Percentiles rank a stretch among this genome's conserved stretches.
Evolutionary conservation across 2,329 filamentous ascomycete species (phyloP).

Genomic region (Lachnellula hyalina): DNA sequence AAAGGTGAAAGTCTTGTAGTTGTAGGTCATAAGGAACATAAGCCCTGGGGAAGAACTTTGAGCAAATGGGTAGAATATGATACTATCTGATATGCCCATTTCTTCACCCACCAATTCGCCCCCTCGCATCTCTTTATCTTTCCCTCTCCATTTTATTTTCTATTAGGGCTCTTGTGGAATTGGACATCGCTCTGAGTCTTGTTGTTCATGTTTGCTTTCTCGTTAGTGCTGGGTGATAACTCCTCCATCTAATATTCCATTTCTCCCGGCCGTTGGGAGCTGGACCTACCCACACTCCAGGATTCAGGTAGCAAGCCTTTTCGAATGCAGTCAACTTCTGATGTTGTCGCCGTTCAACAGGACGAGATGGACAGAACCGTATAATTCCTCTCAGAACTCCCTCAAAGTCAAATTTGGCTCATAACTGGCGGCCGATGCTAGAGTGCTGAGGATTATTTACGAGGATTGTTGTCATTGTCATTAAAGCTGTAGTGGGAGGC

Average conservation of each 20-base stretch:
- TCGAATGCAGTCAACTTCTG: not conserved
- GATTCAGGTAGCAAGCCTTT: not conserved
- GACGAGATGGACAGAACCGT: conserved; percentile 5
- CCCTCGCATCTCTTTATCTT: not conserved
- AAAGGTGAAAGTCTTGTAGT: not conserved
- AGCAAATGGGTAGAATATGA: not conserved
- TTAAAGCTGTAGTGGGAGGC: too few relatives aligned
- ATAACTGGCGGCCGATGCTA: conserved; percentile 1
- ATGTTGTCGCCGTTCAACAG: not conserved
- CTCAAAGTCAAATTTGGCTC: conserved; percentile 8
- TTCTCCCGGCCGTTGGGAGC: conserved; percentile 1
- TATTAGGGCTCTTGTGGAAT: not conserved
- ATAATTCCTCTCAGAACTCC: conserved; percentile 4
- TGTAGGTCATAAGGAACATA: not conserved
- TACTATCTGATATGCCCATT: not conserved
- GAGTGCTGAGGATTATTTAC: not conserved
- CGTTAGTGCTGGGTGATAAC: not conserved
- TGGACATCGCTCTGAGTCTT: not conserved
- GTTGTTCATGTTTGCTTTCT: not conserved
- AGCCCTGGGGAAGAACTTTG: not conserved
- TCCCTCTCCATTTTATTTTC: not conserved
- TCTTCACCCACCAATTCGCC: not conserved
- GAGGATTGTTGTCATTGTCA: not conserved
- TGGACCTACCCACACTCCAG: conserved; percentile 5
- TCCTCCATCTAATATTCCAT: conserved; percentile 5